These are phyloP conservation scores for Torulaspora maleeae DNA, from an alignment of 805 yeast genomes.

Conservation along the genomic window DNA sequence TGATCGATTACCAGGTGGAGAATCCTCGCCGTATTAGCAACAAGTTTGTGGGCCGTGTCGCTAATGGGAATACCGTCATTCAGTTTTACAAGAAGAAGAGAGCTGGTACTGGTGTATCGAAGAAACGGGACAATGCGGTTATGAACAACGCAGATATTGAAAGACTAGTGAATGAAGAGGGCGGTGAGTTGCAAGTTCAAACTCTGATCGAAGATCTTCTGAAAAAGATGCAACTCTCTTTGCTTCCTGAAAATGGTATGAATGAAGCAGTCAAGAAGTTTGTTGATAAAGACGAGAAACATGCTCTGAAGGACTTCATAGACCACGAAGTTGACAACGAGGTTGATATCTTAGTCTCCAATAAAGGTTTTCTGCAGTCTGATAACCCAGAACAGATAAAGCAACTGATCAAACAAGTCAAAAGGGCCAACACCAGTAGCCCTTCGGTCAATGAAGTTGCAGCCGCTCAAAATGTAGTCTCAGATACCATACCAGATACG, in stretches of 20 bases:
- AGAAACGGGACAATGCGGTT: conserved; percentile 12
- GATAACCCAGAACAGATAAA: conserved; percentile 42
- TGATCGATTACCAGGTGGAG: conserved; percentile 75
- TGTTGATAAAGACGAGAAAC: conserved; percentile 79
- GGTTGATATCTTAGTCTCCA: conserved; percentile 43
- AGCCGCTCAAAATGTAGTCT: conserved; percentile 3
- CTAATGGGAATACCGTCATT: conserved; percentile 84
- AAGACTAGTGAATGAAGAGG: conserved; percentile 17
- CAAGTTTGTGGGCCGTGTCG: conserved; percentile 83
- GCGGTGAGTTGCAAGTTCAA: conserved; percentile 51
- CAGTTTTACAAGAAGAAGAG: conserved; percentile 55
- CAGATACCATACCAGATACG: not conserved
- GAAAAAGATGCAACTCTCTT: conserved; percentile 55
- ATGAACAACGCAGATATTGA: conserved; percentile 17
- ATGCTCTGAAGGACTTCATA: conserved; percentile 60
- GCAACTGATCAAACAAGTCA: conserved; percentile 41
- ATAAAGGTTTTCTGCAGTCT: conserved; percentile 39
- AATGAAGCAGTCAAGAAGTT: conserved; percentile 65
- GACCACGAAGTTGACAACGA: conserved; percentile 52
- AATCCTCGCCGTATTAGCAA: conserved; percentile 86
- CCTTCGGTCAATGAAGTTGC: conserved; percentile 5
- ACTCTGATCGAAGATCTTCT: conserved; percentile 60
- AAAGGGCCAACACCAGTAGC: conserved; percentile 29
- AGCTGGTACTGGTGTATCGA: conserved; percentile 15
- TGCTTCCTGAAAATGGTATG: conserved; percentile 73